These are phyloP conservation scores for Nicotiana obtusifolia DNA, from an alignment of 257 asterid species.

Conservation along the genomic window DNA sequence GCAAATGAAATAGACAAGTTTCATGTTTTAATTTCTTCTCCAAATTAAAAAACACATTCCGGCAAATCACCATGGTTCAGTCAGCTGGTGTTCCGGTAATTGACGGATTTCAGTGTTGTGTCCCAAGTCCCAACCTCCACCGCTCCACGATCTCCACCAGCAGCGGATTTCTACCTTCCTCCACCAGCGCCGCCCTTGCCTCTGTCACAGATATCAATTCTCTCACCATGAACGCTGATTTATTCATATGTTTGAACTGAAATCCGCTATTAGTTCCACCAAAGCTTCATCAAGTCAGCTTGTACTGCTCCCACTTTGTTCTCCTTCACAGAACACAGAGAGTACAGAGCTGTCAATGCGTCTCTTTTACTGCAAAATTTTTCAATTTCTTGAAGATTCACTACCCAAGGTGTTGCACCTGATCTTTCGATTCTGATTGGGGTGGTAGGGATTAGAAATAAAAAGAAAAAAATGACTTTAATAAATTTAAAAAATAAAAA, in stretches of 20 bases:
- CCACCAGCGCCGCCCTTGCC: conserved; percentile 78
- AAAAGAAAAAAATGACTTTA: too few species aligned
- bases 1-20: too few species aligned
- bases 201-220: conserved; percentile 57
- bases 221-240: conserved; percentile 71
- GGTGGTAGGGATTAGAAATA: too few species aligned
- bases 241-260: conserved; percentile 87
- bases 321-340: conserved; percentile 45
- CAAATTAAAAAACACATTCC: too few species aligned
- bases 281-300: conserved; percentile 89
- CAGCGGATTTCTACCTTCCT: conserved; percentile 93
- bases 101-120: conserved; percentile 25
- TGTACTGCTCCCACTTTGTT: conserved; percentile 69
- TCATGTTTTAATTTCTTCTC: too few species aligned
- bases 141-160: conserved; percentile 85
- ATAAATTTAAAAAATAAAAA: too few species aligned
- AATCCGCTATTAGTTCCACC: conserved; percentile 86
- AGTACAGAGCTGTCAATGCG: conserved; percentile 64
- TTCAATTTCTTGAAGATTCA: conserved; percentile 61
- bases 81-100: too few species aligned
- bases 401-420: conserved; percentile 49
- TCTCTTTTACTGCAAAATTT: conserved; percentile 75
- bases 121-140: conserved; percentile 92
- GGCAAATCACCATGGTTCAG: too few species aligned
- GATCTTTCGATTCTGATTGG: conserved; percentile 43